Base-by-base conservation (phyloP, 352 stramenopile genomes). In the Blastocystis sp. region DNA sequence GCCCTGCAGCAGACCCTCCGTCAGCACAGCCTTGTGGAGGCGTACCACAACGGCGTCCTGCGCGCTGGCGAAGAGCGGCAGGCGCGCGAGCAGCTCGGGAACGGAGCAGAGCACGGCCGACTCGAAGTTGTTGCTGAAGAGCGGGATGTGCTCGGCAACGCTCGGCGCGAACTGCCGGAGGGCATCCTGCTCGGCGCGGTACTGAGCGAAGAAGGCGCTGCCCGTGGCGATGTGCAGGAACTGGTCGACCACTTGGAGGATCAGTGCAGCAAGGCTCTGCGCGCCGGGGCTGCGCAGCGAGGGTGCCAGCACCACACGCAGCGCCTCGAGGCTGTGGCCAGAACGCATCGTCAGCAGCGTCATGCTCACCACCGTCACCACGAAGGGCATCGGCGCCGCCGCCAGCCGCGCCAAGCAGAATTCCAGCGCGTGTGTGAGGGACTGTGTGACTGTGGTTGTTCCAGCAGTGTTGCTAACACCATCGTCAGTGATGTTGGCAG, bases 121-220 rank as follows among this genome's bases (percentile, higher is more conserved):
- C 21, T 84, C 74, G 34, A 84, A 84, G 41, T 84, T 84, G 60
- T 84, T 84, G 40, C 74, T 84, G 60, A 84, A 84, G 5, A 84
- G 60, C 19, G 74, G 52, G 45, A 84, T 84, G 38, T 84, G 74
- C 5, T 14, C 14, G 0, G 48, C 48, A 7, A 0, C 5, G 23
- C 7, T 11, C 1, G 52, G 9, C n/a, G 69, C 14, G 48, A 67
- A 84, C 0, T 56, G 19, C 2, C 40, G 59, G 2, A 84, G 53
- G 10, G 21, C 41, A 2, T 53, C 28, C 48, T 84, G 74, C 56
- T 28, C 56, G 11, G 23, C 40, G 9, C 69, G 65, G n/a, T 69
- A 48, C 19, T 67, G 59, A 52, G 65, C 11, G 34, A 69, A 84
- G 1, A 52, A 2, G 2, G 2, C n/a, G 2, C 52, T 59, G 21